These are phyloP conservation scores for Sarcomyxa edulis DNA, from an alignment of 768 basidiomycete genomes.

Conservation along the genomic window DNA sequence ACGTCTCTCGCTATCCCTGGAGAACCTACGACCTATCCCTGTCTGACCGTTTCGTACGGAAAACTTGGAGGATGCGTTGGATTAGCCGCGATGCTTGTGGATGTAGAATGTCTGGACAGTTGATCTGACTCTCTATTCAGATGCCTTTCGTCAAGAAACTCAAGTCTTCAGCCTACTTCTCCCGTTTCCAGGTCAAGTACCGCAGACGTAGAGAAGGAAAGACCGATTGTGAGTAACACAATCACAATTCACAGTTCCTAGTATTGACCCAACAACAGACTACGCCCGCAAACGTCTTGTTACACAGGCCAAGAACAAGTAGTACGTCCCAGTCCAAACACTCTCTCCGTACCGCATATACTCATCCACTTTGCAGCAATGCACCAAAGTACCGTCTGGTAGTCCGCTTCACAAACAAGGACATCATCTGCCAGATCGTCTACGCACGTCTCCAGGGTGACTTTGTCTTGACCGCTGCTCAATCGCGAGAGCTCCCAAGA, in stretches of 20 bases:
- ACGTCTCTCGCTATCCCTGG: no score
- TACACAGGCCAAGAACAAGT: slow-evolving; percentile 99
- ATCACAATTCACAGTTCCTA: not conserved
- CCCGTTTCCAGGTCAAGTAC: slow-evolving; percentile 98
- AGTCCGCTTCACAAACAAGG: slow-evolving; percentile 97
- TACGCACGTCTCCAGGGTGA: slow-evolving; percentile 98
- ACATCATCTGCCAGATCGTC: slow-evolving; percentile 91
- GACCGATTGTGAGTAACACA: slow-evolving; percentile 79
- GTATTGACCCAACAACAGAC: slow-evolving; percentile 46
- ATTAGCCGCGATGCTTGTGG: no score
- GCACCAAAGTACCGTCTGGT: slow-evolving; percentile 98
- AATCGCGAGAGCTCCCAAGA: slow-evolving; percentile 85
- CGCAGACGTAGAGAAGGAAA: slow-evolving; percentile 96
- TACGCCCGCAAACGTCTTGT: slow-evolving; percentile 97
- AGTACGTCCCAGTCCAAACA: slow-evolving; percentile 41
- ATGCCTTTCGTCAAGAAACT: slow-evolving; percentile 98
- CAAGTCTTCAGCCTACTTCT: slow-evolving; percentile 97
- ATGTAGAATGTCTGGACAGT: no score
- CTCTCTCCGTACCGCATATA: not conserved
- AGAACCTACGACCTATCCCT: no score
- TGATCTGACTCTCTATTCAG: slow-evolving; percentile 24
- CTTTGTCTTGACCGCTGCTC: slow-evolving; percentile 84
- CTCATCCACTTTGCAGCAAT: slow-evolving; percentile 56
- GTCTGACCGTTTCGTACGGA: no score
- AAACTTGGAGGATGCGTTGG: no score